Base-by-base conservation (phyloP, 2,329 filamentous ascomycete genomes). In the Keithomyces neogunnii region DNA sequence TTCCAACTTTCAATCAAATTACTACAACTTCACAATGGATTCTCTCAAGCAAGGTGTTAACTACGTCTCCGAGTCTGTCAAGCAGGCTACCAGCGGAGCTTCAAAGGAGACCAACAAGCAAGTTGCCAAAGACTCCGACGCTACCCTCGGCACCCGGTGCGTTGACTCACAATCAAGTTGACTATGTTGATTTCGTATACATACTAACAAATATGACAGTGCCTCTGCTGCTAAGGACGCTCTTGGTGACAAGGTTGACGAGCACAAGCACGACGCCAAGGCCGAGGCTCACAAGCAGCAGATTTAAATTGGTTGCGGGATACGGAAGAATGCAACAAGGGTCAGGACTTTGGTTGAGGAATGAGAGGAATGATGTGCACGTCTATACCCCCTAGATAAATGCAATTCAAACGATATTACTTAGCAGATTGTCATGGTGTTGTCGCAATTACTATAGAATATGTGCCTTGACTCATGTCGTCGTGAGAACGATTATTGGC, bases 51-150 rank as follows among this genome's bases (percentile, higher is more conserved):
- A 84, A 71, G 77, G 76, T 63, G 81, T 72, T 72, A 85, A 84
- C 78, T 82, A 80, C 78, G 80, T 84, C 68, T 68, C 75, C 56
- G 82, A 85, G 75, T 71, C 73, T 62, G 69, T 82, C 65, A 75
- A 84, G 73, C 72, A 82, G 66, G 72, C 73, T 55, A 64, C 73
- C 56, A 71, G 72, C 55, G 74, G 76, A 58, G 71, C 77, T 55
- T 80, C 75, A 71, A 86, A 86, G 80, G 81, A 85, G 72, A 73
- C 73, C 73, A 86, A 86, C 79, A 85, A 86, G 79, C 65, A 76
- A 58, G 75, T 81, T 58, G 83, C 82, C 67, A 85, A 86, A 77
- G 80, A 81, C 65, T 66, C 59, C 66, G 70, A 82, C 63, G 74
- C 73, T 55, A 57, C 59, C 59, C 5, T 82, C 52, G 64, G 69